phyloP scores from a whole-genome alignment of 805 yeast genomes.

The Metschnikowia corniflorae region DNA sequence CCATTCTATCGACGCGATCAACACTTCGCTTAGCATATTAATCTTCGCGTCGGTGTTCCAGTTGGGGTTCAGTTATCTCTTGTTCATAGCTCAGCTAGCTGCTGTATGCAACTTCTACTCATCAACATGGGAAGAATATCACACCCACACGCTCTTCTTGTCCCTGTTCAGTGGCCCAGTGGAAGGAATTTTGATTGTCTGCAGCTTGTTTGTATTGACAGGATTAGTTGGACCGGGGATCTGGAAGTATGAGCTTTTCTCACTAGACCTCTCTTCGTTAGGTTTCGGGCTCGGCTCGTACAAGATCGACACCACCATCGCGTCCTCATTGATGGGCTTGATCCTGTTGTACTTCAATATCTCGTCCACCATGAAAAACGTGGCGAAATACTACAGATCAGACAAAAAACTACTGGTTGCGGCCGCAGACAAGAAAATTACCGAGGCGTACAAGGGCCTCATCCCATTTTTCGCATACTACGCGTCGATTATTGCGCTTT shows the following conservation, averaged over 20 bases:
- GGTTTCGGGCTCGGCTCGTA: conserved; percentile 24
- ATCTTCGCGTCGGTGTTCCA: conserved; percentile 75
- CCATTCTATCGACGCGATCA: conserved; percentile 72
- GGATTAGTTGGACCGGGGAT: conserved; percentile 66
- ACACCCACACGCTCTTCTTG: conserved; percentile 77
- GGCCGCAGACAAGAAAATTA: conserved; percentile 35
- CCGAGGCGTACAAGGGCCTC: conserved; percentile 49
- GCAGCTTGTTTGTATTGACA: conserved; percentile 52
- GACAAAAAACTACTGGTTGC: conserved; percentile 20
- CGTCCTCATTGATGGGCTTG: conserved; percentile 50
- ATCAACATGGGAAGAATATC: conserved; percentile 95
- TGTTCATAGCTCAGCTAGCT: conserved; percentile 66
- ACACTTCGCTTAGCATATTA: conserved; percentile 75
- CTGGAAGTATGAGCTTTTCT: conserved; percentile 52
- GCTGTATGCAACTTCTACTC: conserved; percentile 77
- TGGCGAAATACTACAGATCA: conserved; percentile 41
- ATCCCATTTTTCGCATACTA: conserved; percentile 65
- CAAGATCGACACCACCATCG: conserved; percentile 37
- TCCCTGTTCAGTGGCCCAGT: conserved; percentile 90
- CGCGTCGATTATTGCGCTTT: conserved; percentile 44
- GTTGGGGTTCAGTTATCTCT: conserved; percentile 63
- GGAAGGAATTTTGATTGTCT: conserved; percentile 77
- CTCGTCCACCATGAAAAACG: conserved; percentile 63
- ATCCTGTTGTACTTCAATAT: conserved; percentile 60
- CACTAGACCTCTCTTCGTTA: conserved; percentile 35